Evolutionary conservation across 2,329 filamentous ascomycete species (phyloP).

Genomic region (Aureobasidium sp.): DNA sequence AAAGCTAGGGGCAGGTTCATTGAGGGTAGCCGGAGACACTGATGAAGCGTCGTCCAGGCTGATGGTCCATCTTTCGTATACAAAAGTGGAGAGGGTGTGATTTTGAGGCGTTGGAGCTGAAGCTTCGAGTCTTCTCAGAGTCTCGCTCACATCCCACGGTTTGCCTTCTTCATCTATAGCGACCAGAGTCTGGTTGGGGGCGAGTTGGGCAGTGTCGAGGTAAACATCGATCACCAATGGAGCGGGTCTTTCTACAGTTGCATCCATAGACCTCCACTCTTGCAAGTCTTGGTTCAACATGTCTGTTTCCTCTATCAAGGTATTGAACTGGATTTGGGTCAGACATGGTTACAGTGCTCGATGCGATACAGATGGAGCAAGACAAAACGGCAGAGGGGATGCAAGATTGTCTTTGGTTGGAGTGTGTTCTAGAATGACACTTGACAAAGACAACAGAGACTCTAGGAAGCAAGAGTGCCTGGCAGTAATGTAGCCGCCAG

Average conservation of each 20-base stretch:
- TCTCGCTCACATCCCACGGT: conserved; percentile 84
- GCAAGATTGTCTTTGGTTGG: neutral
- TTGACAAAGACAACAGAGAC: neutral
- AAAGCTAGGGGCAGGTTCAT: conserved; percentile 64
- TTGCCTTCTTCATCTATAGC: conserved; percentile 83
- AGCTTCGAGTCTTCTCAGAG: conserved; percentile 56
- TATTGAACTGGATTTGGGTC: conserved; percentile 65
- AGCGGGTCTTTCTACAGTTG: conserved; percentile 66
- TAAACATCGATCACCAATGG: conserved; percentile 77
- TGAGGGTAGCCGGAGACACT: conserved; percentile 47
- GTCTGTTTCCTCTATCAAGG: conserved; percentile 88
- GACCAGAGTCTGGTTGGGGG: conserved; percentile 77
- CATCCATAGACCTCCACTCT: conserved; percentile 73
- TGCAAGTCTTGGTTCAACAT: conserved; percentile 73
- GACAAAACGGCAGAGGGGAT: neutral
- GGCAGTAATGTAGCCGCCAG: neutral
- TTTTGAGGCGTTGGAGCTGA: conserved; percentile 38
- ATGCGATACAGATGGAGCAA: neutral
- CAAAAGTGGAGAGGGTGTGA: conserved; percentile 55
- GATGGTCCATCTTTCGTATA: conserved; percentile 86
- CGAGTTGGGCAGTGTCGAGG: conserved; percentile 62
- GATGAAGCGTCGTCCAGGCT: conserved; percentile 59
- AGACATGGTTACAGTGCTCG: neutral
- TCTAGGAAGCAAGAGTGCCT: conserved; percentile 1
- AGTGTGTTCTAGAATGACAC: conserved; percentile 5